phyloP scores from a whole-genome alignment of 148 eudicot genomes.

The Fagopyrum tataricum region DNA sequence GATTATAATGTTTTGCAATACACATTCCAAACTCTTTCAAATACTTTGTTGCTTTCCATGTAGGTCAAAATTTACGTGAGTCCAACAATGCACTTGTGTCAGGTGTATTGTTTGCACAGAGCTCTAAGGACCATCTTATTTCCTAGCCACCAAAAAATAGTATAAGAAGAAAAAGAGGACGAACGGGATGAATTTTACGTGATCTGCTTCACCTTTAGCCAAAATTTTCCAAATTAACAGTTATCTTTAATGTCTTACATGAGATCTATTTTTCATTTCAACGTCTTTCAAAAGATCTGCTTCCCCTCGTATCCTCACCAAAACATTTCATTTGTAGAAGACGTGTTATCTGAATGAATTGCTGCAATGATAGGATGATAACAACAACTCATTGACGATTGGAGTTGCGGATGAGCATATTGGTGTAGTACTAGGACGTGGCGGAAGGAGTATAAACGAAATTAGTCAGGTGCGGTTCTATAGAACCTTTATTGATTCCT shows the following conservation, averaged over 20 bases:
- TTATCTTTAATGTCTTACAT: too few relatives aligned
- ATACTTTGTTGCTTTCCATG: neutral
- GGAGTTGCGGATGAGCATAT: conserved; percentile 98
- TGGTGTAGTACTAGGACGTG: conserved; percentile 91
- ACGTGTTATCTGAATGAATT: too few relatives aligned
- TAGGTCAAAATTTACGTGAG: neutral
- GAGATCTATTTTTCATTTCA: too few relatives aligned
- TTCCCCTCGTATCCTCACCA: neutral
- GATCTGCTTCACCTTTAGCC: neutral
- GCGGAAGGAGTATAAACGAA: conserved; percentile 71
- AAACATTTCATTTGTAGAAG: neutral
- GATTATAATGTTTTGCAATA: neutral
- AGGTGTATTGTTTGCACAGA: neutral
- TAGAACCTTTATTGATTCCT: neutral
- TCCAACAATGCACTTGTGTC: neutral
- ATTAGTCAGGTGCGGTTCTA: conserved; percentile 62
- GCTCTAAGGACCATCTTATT: neutral
- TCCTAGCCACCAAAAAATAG: neutral
- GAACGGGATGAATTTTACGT: neutral
- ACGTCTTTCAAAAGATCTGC: neutral
- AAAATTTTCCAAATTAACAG: neutral
- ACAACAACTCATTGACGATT: conserved; percentile 65
- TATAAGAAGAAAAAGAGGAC: neutral
- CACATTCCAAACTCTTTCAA: neutral
- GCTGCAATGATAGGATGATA: conserved; percentile 36